Evolutionary conservation across 192 early-diverging fungal species (phyloP).

Genomic region (Chytriomyces sp.): DNA sequence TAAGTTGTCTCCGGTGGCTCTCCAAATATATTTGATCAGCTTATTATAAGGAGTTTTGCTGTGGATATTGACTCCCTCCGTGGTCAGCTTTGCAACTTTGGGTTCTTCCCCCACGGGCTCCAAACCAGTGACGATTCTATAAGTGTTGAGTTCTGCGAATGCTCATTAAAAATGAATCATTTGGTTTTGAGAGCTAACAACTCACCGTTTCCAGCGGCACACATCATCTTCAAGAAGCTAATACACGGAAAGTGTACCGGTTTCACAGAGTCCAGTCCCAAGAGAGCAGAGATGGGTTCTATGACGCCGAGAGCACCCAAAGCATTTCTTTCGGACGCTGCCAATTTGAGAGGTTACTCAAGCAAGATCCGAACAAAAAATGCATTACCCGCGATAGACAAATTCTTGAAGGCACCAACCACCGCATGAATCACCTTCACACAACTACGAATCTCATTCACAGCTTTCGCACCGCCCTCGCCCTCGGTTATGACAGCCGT

Average conservation of each 20-base stretch:
- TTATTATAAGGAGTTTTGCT: conserved; percentile 41
- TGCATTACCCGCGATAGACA: conserved; percentile 45
- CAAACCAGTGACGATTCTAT: conserved; percentile 49
- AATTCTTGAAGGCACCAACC: conserved; percentile 56
- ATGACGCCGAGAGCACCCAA: conserved; percentile 48
- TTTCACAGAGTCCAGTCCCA: conserved; percentile 46
- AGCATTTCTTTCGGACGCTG: conserved; percentile 38
- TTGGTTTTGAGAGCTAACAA: not conserved
- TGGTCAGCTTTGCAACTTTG: conserved; percentile 28
- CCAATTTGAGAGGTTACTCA: not conserved
- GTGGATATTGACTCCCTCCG: not conserved
- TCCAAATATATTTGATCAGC: conserved; percentile 49
- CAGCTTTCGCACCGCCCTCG: not conserved
- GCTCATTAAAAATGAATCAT: conserved; percentile 2
- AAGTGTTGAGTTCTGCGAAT: conserved; percentile 47
- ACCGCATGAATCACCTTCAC: conserved; percentile 59
- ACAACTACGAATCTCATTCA: conserved; percentile 38
- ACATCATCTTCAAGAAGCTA: conserved; percentile 55
- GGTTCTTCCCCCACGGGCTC: conserved; percentile 30
- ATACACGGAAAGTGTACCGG: conserved; percentile 48
- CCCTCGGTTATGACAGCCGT: not conserved
- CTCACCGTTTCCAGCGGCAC: conserved; percentile 45
- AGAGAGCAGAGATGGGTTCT: conserved; percentile 27
- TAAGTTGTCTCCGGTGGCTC: conserved; percentile 52
- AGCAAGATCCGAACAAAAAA: not conserved